Conservation (phyloP, 1,284 basidiomycete species). For the Gymnopus androsaceus region DNA sequence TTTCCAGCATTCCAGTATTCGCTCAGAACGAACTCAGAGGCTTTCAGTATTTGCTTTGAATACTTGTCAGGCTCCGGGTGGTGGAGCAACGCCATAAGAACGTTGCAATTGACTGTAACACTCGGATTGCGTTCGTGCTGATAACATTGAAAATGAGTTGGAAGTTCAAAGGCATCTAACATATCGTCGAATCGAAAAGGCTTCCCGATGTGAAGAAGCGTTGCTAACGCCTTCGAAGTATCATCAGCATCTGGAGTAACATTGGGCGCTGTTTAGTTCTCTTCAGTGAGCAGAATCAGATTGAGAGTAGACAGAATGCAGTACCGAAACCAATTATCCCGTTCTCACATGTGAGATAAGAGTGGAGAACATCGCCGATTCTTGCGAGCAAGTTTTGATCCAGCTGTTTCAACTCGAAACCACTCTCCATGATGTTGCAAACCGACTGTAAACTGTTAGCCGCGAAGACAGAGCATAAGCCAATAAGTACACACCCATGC, state of each 20-base stretch:
- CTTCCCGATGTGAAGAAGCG: constrained; percentile 6
- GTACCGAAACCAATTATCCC: constrained; percentile 6
- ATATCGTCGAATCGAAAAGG: neutral
- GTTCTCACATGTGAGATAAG: neutral
- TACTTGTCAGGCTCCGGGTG: constrained; percentile 1
- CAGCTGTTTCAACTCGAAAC: neutral
- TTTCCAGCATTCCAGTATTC: constrained; percentile 1
- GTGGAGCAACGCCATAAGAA: neutral
- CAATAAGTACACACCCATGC: neutral
- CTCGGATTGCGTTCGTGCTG: constrained; percentile 10
- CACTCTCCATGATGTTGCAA: constrained; percentile 4
- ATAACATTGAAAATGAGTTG: constrained; percentile 4
- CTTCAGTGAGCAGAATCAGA: neutral
- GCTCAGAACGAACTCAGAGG: neutral
- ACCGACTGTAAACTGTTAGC: neutral
- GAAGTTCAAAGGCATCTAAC: constrained; percentile 1
- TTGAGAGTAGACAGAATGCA: neutral
- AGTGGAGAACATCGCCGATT: neutral
- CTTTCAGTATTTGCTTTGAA: constrained; percentile 4
- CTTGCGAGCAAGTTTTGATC: neutral
- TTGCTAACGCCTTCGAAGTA: constrained; percentile 1
- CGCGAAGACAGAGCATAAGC: neutral
- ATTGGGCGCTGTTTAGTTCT: neutral
- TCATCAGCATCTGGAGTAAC: constrained; percentile 11
- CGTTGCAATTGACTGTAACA: constrained; percentile 6